Conservation (phyloP, 805 yeast species). For the Ogataea neopini region DNA sequence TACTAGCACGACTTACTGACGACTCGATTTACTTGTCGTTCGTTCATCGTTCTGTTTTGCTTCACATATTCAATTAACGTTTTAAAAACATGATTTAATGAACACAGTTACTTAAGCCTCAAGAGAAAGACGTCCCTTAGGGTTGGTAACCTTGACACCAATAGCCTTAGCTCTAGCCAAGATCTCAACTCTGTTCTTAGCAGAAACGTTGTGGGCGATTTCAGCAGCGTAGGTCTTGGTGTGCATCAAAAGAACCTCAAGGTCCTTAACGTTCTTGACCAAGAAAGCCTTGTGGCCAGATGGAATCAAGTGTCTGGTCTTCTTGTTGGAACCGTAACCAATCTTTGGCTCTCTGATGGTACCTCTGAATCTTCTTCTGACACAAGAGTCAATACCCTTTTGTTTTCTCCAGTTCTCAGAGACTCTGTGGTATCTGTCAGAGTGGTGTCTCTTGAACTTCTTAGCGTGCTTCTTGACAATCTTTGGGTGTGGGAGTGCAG, state of each 20-base stretch:
- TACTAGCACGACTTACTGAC: too few relatives aligned
- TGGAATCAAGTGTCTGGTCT: constrained; percentile 93
- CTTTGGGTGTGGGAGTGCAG: constrained; percentile 97
- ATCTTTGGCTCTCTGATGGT: constrained; percentile 98
- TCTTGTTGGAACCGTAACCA: constrained; percentile 99
- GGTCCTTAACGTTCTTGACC: constrained; percentile 89
- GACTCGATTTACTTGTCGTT: neutral
- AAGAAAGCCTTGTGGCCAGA: constrained; percentile 98
- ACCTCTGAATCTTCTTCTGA: constrained; percentile 99
- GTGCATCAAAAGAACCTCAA: constrained; percentile 95
- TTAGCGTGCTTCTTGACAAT: constrained; percentile 99
- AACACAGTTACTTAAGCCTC: constrained; percentile 69
- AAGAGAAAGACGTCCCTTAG: constrained; percentile 96
- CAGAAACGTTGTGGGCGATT: constrained; percentile 97
- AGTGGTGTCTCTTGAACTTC: constrained; percentile 99
- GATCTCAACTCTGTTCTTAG: constrained; percentile 96
- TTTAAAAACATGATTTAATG: constrained; percentile 10
- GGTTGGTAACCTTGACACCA: constrained; percentile 99
- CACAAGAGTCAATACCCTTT: constrained; percentile 99
- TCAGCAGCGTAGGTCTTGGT: constrained; percentile 99
- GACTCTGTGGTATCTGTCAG: constrained; percentile 99
- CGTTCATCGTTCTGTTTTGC: neutral
- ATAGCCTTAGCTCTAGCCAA: constrained; percentile 96
- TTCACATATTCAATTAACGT: constrained; percentile 23
- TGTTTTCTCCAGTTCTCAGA: constrained; percentile 99